Conservation (phyloP, 2,329 filamentous ascomycete species). For the Aspergillus phoenicis region DNA sequence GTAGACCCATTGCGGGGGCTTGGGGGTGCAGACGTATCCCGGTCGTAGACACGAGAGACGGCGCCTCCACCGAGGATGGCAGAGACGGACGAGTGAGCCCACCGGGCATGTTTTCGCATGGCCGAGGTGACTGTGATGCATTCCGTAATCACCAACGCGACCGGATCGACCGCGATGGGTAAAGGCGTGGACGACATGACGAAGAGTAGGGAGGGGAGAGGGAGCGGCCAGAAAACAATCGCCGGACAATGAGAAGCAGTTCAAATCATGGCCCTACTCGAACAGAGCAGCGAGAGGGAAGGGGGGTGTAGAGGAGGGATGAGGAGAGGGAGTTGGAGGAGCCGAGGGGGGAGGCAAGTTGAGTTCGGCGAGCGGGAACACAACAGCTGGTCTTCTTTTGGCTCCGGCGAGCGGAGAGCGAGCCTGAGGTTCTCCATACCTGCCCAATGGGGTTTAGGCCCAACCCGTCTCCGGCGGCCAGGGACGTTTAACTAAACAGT, state of each 20-base stretch:
- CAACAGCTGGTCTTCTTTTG: slow-evolving; percentile 24
- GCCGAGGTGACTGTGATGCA: slow-evolving; percentile 98
- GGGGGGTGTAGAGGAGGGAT: slow-evolving; percentile 3
- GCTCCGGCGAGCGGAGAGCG: slow-evolving; percentile 17
- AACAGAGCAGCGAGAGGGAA: not conserved
- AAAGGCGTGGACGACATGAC: slow-evolving; percentile 48
- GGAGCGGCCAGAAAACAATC: slow-evolving; percentile 18
- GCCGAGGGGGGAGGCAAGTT: not conserved
- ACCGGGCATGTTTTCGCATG: slow-evolving; percentile 96
- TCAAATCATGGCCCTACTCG: slow-evolving; percentile 24
- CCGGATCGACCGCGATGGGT: slow-evolving; percentile 83
- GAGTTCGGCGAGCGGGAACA: slow-evolving; percentile 13
- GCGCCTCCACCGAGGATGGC: slow-evolving; percentile 81
- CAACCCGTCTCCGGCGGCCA: not conserved
- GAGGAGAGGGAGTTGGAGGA: not conserved
- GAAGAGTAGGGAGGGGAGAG: slow-evolving; percentile 23
- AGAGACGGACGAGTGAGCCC: slow-evolving; percentile 92
- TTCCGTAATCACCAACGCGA: slow-evolving; percentile 94
- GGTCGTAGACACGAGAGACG: slow-evolving; percentile 50
- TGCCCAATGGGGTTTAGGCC: slow-evolving; percentile 19
- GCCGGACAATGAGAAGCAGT: slow-evolving; percentile 17
- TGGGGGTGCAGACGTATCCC: slow-evolving; percentile 44
- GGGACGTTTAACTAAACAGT: not conserved
- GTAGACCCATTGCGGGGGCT: slow-evolving; percentile 34
- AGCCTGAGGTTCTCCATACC: not conserved